Evolutionary conservation across 306 rosid species (phyloP), one percentile per base, ranked within the genome.

Genomic region (Fagus sylvatica): DNA sequence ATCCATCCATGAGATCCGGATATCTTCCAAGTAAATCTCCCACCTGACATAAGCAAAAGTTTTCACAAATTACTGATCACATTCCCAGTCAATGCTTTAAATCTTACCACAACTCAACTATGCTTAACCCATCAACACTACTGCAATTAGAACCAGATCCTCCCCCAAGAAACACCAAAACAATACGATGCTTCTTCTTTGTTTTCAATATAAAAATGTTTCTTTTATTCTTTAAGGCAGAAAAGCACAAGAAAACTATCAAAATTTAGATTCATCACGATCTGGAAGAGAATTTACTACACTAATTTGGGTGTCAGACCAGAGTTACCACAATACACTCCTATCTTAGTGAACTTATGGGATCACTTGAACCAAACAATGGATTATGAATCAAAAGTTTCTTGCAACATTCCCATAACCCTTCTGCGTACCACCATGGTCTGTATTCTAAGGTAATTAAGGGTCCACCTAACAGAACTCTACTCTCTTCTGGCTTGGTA

Each of bases 1-100:
- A 93, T 37, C 97, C 99, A 60, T 91, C 98, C 90, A 93, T 81
- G 78, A 96, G 88, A 69, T 93, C 98, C 0, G 96, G 86, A 88
- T 91, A 82, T 62, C 87, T 91, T 84, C 99, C 98, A 71, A 96
- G 89, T 72, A 96, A 87, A 83, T 90, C 96, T 72, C 87, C 88
- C 84, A 96, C 96, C 99, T 96, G 82, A 62, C 80, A 83, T 72
- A 75, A 78, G 65, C 34, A 4, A 65, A 82, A 73, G 59, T 57
- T 51, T 55, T 72, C 55, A 79, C 30, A 66, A 72, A 43, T 79
- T 78, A 86, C 75, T 41, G 42, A 81, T 49, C 40, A 69, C 73
- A 70, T 48, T 78, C 33, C 67, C 62, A 41, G 51, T 17, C 65
- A 76, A 37, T 28, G 51, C 15, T 46, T 46, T 46, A 46, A 46